These are phyloP conservation scores for Penicillium odoratum DNA, from an alignment of 495 filamentous ascomycete genomes.

Conservation along the genomic window DNA sequence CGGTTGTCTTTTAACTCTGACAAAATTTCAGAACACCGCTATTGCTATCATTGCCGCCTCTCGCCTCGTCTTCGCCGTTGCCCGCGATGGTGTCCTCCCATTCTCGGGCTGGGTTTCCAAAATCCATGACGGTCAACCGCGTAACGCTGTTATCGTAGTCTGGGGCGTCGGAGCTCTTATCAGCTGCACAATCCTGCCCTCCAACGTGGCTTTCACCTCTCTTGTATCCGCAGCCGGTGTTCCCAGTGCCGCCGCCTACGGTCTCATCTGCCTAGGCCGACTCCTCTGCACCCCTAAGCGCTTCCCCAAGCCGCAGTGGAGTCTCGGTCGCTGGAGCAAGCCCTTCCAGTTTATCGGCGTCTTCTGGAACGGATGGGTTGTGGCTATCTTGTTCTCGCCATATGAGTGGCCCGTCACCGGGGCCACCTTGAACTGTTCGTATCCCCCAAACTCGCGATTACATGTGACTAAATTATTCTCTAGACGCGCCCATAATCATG, in stretches of 20 bases:
- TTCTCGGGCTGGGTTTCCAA: slow-evolving; percentile 55
- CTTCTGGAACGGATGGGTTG: slow-evolving; percentile 54
- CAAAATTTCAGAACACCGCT: slow-evolving; percentile 46
- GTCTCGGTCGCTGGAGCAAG: slow-evolving; percentile 43
- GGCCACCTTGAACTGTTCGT: slow-evolving; percentile 47
- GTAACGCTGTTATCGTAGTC: slow-evolving; percentile 56
- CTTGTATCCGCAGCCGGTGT: slow-evolving; percentile 53
- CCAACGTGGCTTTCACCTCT: slow-evolving; percentile 54
- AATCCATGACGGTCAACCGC: slow-evolving; percentile 53
- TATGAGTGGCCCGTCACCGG: slow-evolving; percentile 47
- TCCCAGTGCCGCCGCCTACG: slow-evolving; percentile 54
- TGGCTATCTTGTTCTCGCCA: slow-evolving; percentile 49
- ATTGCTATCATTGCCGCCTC: slow-evolving; percentile 56
- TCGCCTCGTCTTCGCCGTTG: slow-evolving; percentile 56
- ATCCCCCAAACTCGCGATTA: background rate
- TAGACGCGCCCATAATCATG: slow-evolving; percentile 53
- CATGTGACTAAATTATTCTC: slow-evolving; percentile 2
- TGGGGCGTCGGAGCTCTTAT: slow-evolving; percentile 50
- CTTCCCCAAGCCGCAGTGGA: slow-evolving; percentile 49
- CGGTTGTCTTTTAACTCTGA: background rate
- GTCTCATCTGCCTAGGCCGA: slow-evolving; percentile 53
- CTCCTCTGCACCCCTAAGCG: slow-evolving; percentile 47
- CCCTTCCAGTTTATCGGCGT: slow-evolving; percentile 51
- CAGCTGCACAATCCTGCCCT: slow-evolving; percentile 54
- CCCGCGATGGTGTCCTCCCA: slow-evolving; percentile 55